A percentile compares a stretch with the other conserved stretches of the same genome.
Evolutionary conservation across 768 basidiomycete species (phyloP).

Genomic region (Pleurotus tuber-regium): DNA sequence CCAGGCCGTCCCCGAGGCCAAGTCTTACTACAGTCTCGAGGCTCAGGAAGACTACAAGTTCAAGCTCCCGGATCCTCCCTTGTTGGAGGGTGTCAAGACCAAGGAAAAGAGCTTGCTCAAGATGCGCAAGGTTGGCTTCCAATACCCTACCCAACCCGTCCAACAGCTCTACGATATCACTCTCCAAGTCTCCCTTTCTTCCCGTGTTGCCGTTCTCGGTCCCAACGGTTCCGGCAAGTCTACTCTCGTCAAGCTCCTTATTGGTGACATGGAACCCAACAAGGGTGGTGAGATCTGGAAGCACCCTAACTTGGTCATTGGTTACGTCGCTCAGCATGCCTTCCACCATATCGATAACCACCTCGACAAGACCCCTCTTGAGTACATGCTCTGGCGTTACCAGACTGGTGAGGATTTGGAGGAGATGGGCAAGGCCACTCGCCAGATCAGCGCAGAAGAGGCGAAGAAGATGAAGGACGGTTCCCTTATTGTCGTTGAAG

Average conservation of each 20-base stretch:
- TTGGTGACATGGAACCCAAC: slow-evolving; percentile 95
- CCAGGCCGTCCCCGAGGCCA: slow-evolving; percentile 92
- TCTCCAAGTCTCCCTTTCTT: slow-evolving; percentile 95
- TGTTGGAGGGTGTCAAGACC: slow-evolving; percentile 99
- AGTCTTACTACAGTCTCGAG: slow-evolving; percentile 96
- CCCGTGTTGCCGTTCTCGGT: slow-evolving; percentile 96
- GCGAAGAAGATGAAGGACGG: slow-evolving; percentile 97
- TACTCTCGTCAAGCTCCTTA: slow-evolving; percentile 94
- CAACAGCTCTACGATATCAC: slow-evolving; percentile 95
- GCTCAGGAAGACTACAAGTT: slow-evolving; percentile 97
- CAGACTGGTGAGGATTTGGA: slow-evolving; percentile 99
- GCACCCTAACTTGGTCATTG: slow-evolving; percentile 99
- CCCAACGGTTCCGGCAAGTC: slow-evolving; percentile 99
- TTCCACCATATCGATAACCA: slow-evolving; percentile 99
- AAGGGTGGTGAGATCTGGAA: slow-evolving; percentile 98
- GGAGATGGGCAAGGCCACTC: slow-evolving; percentile 90
- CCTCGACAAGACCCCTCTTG: slow-evolving; percentile 97
- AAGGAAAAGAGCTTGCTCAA: slow-evolving; percentile 97
- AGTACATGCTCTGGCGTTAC: slow-evolving; percentile 99
- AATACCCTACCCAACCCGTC: slow-evolving; percentile 82
- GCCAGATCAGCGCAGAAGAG: slow-evolving; percentile 86
- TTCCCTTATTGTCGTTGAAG: slow-evolving; percentile 79
- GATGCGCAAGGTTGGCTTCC: slow-evolving; percentile 98
- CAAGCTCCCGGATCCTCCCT: slow-evolving; percentile 95
- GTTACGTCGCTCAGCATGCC: slow-evolving; percentile 98